phyloP scores from a whole-genome alignment of 306 rosid species.

The barrel medic (Medicago truncatula) region MtrunA17r5.0-ANR NC_053047.1:14909001-14909500 shows the following conservation, averaged over 20 bases:
- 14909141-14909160: background rate
- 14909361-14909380: slow-evolving; percentile 47
- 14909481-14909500: background rate
- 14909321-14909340: slow-evolving; percentile 91
- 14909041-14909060: background rate
- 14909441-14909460: background rate
- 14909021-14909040: background rate
- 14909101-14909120: slow-evolving; percentile 3
- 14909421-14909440: background rate
- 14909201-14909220: background rate
- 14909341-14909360: slow-evolving; percentile 71
- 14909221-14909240: background rate
- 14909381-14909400: background rate
- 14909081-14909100: slow-evolving; percentile 20
- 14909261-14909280: slow-evolving; percentile 55
- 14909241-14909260: background rate
- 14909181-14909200: background rate
- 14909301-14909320: slow-evolving; percentile 74
- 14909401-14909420: background rate
- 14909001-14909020: background rate
- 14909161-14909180: slow-evolving; percentile 7
- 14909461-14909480: background rate
- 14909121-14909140: slow-evolving; percentile 10
- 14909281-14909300: slow-evolving; percentile 80
- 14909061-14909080: background rate